Base-by-base conservation (phyloP, 345 rosid species). In the Eucalyptus polyanthemos region DNA sequence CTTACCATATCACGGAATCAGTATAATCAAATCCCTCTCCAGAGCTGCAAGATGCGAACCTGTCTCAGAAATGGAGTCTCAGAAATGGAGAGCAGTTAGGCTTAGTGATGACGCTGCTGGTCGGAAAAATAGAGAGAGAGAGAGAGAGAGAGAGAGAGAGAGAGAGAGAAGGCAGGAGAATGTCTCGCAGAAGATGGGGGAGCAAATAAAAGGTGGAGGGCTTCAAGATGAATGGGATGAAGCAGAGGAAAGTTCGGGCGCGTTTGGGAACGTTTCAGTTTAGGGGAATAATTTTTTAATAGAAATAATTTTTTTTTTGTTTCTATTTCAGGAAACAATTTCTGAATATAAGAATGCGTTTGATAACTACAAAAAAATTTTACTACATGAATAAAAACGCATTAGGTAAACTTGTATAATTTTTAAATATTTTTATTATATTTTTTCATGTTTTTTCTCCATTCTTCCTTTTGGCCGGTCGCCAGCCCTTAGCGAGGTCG, bases 401-500 rank as follows among this genome's bases (percentile, higher is more conserved):
- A 0, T 50, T 50, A 1, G 16, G 16, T 50, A 50, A 14, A 50
- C 3, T 50, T 50, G 16, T 50, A 50, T 14, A 50, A 50, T 50
- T 50, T 50, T 5, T 14, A 0, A 5, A 50, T 50, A 14, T 50
- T 50, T 50, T 14, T 14, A 50, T 14, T 50, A 50, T 50, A 5
- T 50, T 50, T 50, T 14, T 50, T 1, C n/a, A 5, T 50, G 2
- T 50, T 50, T 50, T 14, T 14, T 50, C 53, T 50, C 17, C 17
- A 50, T 50, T 50, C 17, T 50, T 50, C 1, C 53, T 50, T 50
- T 50, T 50, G 53, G 17, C 7, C 1, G 7, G 7, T 50, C 7
- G 3, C 0, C 0, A 0, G 17, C 17, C 7, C 51, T 50, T 6
- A 50, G 17, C 17, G 7, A 50, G 17, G 51, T 0, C 7, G 6